A percentile compares a stretch with the other conserved stretches of the same genome.
Conservation (phyloP, 805 yeast genomes). For the Yamadazyma tumulicola region DNA sequence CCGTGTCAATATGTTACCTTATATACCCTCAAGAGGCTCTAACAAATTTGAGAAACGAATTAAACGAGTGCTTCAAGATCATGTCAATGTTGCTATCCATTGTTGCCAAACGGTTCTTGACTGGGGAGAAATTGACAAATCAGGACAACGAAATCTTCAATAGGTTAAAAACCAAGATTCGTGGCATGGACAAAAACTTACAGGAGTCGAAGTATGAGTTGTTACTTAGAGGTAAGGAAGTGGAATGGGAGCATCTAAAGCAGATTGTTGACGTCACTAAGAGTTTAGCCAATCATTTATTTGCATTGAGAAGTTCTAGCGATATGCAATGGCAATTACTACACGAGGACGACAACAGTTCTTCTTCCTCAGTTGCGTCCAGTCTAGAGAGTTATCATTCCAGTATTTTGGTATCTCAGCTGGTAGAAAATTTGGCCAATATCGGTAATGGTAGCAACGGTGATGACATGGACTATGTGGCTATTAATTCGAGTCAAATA, state of each 20-base stretch:
- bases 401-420: conserved; percentile 19
- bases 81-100: conserved; percentile 49
- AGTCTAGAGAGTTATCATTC: conserved; percentile 23
- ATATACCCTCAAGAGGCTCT: conserved; percentile 64
- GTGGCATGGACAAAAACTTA: conserved; percentile 36
- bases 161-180: conserved; percentile 38
- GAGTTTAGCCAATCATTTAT: conserved; percentile 52
- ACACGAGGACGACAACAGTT: conserved; percentile 18
- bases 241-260: conserved; percentile 44
- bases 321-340: conserved; percentile 62
- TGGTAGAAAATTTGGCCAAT: conserved; percentile 27
- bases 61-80: conserved; percentile 50
- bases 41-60: conserved; percentile 35
- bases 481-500: conserved; percentile 40
- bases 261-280: conserved; percentile 51
- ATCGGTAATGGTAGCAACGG: conserved; percentile 11
- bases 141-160: conserved; percentile 36
- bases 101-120: conserved; percentile 47
- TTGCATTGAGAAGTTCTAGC: conserved; percentile 65
- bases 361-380: conserved; percentile 11
- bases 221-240: conserved; percentile 49
- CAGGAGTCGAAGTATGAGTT: conserved; percentile 66
- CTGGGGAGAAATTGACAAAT: conserved; percentile 42
- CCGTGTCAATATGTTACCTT: conserved; percentile 58
- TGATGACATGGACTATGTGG: conserved; percentile 17